Evolutionary conservation across 192 early-diverging fungal genomes (phyloP).

Genomic region (Phycomyces nitens): DNA sequence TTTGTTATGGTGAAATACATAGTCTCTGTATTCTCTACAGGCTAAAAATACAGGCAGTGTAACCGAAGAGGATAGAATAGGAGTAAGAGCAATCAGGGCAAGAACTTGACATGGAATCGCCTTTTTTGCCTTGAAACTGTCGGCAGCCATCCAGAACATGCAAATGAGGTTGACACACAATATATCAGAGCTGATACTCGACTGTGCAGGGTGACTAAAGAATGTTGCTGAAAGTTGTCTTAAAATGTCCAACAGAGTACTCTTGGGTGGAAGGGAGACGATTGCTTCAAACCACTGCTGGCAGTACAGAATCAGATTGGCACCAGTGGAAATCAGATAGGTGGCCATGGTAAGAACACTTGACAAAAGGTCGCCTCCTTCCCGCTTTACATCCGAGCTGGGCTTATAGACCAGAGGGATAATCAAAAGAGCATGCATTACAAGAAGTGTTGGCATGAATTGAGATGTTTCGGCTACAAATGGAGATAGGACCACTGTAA

Average conservation of each 20-base stretch:
- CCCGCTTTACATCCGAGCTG: background rate
- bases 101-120: background rate
- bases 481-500: constrained; percentile 16
- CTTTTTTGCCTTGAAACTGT: background rate
- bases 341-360: background rate
- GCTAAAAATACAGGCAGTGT: constrained; percentile 30
- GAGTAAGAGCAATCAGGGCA: background rate
- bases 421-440: constrained; percentile 27
- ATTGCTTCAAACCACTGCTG: constrained; percentile 2
- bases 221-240: constrained; percentile 4
- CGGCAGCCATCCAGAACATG: constrained; percentile 16
- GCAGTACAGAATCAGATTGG: constrained; percentile 14
- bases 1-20: no score
- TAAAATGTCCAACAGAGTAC: background rate
- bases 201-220: constrained; percentile 24
- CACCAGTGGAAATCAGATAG: constrained; percentile 19
- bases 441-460: constrained; percentile 26
- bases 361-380: no score
- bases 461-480: background rate
- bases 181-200: constrained; percentile 30
- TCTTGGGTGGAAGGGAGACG: background rate
- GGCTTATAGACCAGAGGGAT: constrained; percentile 7
- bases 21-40: constrained; percentile 10
- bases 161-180: constrained; percentile 17
- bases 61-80: constrained; percentile 15